A percentile compares a stretch with the other conserved stretches of the same genome.
Evolutionary conservation across 306 rosid genomes (phyloP).

Genomic region (Citrullus amarus): DNA sequence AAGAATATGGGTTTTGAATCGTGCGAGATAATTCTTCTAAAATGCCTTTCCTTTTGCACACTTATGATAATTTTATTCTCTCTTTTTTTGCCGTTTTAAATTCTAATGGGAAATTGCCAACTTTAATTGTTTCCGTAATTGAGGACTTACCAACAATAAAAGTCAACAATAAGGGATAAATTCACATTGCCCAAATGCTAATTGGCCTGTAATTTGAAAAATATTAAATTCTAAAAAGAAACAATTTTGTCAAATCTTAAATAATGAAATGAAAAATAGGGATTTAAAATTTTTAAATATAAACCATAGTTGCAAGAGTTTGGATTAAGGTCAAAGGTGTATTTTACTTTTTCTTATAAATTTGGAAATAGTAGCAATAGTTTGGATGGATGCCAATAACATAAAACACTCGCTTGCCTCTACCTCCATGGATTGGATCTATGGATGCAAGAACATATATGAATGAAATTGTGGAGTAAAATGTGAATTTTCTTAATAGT

Average conservation of each 20-base stretch:
- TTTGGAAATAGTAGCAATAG: not conserved
- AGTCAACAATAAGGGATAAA: not conserved
- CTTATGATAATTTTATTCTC: not conserved
- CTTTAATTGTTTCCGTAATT: not conserved
- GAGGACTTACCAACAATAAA: not conserved
- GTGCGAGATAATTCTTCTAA: not conserved
- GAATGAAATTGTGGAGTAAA: not conserved
- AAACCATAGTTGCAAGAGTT: not conserved
- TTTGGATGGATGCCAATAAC: not conserved
- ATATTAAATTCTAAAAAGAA: not conserved
- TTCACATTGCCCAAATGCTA: not conserved
- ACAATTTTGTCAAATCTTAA: not conserved
- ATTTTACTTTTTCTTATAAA: not conserved
- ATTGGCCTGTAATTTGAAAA: not conserved
- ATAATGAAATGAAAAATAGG: not conserved
- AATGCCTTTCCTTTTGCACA: not conserved
- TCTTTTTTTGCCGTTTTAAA: not conserved
- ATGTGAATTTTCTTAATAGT: not conserved
- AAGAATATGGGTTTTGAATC: slow-evolving; percentile 9
- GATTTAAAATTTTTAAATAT: not conserved
- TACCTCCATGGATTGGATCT: too few species aligned
- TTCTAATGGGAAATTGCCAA: not conserved
- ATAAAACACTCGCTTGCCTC: too few species aligned
- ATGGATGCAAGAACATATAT: not conserved
- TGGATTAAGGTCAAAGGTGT: not conserved